These are phyloP conservation scores for Juncus inflexus DNA, from an alignment of 176 grass and related monocot genomes.

Conservation along the genomic window DNA sequence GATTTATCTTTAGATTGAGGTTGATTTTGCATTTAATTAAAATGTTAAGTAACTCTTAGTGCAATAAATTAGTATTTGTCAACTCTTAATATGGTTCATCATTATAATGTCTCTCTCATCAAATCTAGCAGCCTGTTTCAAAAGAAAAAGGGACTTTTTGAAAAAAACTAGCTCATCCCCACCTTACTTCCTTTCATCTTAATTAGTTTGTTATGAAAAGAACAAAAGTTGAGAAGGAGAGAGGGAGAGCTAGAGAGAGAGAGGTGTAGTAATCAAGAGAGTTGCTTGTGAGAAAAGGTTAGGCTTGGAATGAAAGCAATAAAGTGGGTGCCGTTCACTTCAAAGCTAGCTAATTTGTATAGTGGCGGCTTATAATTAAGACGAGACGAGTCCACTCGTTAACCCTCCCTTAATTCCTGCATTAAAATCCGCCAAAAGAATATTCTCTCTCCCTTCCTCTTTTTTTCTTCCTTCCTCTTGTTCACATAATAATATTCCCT, in stretches of 20 bases:
- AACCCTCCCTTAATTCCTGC: constrained; percentile 13
- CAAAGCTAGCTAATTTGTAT: constrained; percentile 4
- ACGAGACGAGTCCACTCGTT: too few relatives aligned
- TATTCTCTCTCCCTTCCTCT: too few relatives aligned
- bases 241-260: not conserved
- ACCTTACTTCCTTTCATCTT: not conserved
- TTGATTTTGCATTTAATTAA: too few relatives aligned
- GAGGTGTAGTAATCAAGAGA: constrained; percentile 26
- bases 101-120: constrained; percentile 22
- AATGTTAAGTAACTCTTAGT: too few relatives aligned
- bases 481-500: too few relatives aligned
- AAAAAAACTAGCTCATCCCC: not conserved
- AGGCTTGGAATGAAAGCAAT: constrained; percentile 30
- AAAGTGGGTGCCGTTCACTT: constrained; percentile 32
- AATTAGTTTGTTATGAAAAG: not conserved
- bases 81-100: not conserved
- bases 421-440: constrained; percentile 16
- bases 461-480: too few relatives aligned
- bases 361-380: too few relatives aligned
- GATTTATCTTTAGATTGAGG: too few relatives aligned
- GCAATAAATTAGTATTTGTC: too few relatives aligned
- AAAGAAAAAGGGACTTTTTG: not conserved
- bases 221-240: not conserved
- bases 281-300: constrained; percentile 20
- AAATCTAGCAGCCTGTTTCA: constrained; percentile 9